Percentiles rank a stretch among this genome's conserved stretches.
Conservation (phyloP, 1,139 yeast genomes). For the Blastobotrys illinoisensis region DNA sequence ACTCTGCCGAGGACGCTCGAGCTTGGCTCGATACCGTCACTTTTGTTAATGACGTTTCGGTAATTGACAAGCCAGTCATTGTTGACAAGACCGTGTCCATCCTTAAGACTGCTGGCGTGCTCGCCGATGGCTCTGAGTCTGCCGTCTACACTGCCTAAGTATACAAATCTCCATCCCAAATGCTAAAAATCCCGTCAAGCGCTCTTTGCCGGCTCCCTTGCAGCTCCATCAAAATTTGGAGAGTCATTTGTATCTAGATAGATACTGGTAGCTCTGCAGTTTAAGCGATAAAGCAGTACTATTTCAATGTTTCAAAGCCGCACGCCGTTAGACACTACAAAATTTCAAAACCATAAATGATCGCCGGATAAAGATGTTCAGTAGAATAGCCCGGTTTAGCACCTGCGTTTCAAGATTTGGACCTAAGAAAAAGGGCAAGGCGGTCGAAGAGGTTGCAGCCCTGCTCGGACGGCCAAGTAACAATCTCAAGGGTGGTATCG, state of each 20-base stretch:
- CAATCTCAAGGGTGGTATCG: slow-evolving; percentile 85
- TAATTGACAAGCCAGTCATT: slow-evolving; percentile 47
- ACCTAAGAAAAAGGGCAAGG: slow-evolving; percentile 3
- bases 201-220: too few relatives aligned
- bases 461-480: slow-evolving; percentile 28
- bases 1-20: slow-evolving; percentile 66
- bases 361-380: neutral
- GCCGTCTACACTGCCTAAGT: slow-evolving; percentile 12
- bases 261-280: too few relatives aligned
- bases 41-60: slow-evolving; percentile 48
- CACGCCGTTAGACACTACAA: slow-evolving; percentile 1
- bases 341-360: neutral
- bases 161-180: neutral
- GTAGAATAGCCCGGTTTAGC: neutral
- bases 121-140: slow-evolving; percentile 25
- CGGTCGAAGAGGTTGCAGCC: neutral
- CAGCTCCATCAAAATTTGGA: too few relatives aligned
- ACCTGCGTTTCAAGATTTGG: neutral
- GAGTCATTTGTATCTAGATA: too few relatives aligned
- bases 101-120: slow-evolving; percentile 58
- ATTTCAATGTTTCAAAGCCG: neutral
- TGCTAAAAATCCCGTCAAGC: too few relatives aligned
- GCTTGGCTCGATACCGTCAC: slow-evolving; percentile 76
- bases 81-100: slow-evolving; percentile 54
- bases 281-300: too few relatives aligned